Evolutionary conservation across 2,329 filamentous ascomycete genomes (phyloP).

Genomic region (Microdochium nivale): DNA sequence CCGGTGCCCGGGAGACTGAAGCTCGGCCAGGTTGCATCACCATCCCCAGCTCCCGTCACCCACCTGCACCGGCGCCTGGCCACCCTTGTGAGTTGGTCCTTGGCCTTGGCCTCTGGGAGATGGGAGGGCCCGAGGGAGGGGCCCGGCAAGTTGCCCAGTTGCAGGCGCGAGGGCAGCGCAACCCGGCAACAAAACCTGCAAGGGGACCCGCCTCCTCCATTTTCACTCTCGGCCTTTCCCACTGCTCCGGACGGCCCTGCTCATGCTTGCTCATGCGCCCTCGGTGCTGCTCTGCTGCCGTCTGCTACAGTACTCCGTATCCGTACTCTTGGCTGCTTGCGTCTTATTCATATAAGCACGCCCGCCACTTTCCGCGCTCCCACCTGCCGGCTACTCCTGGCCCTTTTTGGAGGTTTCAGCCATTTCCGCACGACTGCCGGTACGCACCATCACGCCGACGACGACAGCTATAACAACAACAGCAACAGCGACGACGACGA

Average conservation of each 20-base stretch:
- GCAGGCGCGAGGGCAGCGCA: too few species aligned
- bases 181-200: background rate
- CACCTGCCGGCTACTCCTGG: background rate
- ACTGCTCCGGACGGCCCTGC: background rate
- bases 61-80: too few species aligned
- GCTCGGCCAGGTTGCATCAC: too few species aligned
- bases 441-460: background rate
- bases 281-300: too few species aligned
- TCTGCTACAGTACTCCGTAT: too few species aligned
- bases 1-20: too few species aligned
- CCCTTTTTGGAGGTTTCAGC: background rate
- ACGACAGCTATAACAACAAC: background rate
- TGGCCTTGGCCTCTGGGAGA: too few species aligned
- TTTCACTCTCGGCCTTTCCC: background rate
- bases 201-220: background rate
- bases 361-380: background rate
- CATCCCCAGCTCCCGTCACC: too few species aligned
- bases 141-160: too few species aligned
- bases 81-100: too few species aligned
- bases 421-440: background rate
- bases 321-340: background rate
- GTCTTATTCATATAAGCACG: background rate
- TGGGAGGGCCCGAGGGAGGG: too few species aligned
- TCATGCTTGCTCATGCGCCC: too few species aligned
- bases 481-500: background rate